Base-by-base conservation (phyloP, 2,329 filamentous ascomycete species). In the Trichoderma endophyticum region DNA sequence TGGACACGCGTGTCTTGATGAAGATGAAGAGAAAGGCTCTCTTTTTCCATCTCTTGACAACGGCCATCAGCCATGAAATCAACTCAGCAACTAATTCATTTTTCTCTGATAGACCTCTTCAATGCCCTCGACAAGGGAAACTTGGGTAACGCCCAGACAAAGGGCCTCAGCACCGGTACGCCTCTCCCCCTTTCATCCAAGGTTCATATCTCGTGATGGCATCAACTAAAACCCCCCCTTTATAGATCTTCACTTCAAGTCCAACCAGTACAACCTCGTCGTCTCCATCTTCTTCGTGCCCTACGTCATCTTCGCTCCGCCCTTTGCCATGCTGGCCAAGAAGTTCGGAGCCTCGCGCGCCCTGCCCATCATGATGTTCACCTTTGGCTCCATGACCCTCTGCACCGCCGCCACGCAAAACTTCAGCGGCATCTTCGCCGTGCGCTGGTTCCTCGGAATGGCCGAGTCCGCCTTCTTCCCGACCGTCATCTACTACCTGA, bases 281-380 rank as follows among this genome's bases (percentile, higher is more conserved):
- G 81, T 94, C 54, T 88, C 86, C 74, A 89, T 94, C 74, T 94
- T 94, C 84, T 94, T 92, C 80, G 84, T 94, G 6, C 92, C 92
- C 0, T 94, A 91, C 78, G 92, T 94, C 67, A 78, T 94, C 54
- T 91, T 90, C 67, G 91, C 91, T 0, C 91, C 90, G 0, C 79
- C 82, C 9, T 74, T 83, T 1, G 81, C 82, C 59, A 90, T 94
- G 80, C 79, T 92, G 12, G 91, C 91, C 73, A 94, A 94, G 82
- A 90, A 88, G 74, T 92, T 87, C 77, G 91, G 91, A 0, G 89
- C 92, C 0, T 86, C 88, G 65, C 83, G 86, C 43, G 89, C 92
- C 5, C 82, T 94, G n/a, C 90, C 91, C 1, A 79, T 89, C 62
- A 86, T 93, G 84, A 94, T 94, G 92, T 86, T 92, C 76, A 83